These are phyloP conservation scores for Onygenales sp. DNA, from an alignment of 2,329 filamentous ascomycete species.

Conservation along the genomic window DNA sequence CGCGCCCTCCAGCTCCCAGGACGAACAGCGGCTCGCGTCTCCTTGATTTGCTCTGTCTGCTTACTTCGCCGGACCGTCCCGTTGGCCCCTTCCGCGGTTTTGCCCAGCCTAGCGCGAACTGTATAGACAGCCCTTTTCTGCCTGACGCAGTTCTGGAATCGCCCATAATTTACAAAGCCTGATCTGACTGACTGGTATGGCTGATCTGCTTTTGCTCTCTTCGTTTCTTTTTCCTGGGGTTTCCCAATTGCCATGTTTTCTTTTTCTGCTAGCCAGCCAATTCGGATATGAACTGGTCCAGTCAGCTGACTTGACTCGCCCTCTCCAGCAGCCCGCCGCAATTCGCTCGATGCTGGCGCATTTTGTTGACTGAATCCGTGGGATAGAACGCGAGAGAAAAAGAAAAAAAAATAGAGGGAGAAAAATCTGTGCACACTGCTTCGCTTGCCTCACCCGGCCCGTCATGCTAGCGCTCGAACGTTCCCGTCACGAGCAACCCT, in stretches of 20 bases:
- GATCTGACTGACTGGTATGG: neutral
- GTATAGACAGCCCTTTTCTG: neutral
- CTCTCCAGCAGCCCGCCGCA: neutral
- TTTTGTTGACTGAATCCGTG: neutral
- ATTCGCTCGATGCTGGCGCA: neutral
- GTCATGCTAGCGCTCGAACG: conserved; percentile 13
- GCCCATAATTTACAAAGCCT: neutral
- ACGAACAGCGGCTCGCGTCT: neutral
- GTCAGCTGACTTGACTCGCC: conserved; percentile 4
- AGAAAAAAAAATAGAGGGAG: no score
- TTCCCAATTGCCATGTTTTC: neutral
- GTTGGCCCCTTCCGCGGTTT: neutral
- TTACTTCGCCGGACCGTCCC: conserved; percentile 2
- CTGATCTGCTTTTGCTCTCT: neutral
- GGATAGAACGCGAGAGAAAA: neutral
- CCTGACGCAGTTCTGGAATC: neutral
- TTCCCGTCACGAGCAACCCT: conserved; percentile 9
- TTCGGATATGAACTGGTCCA: conserved; percentile 2
- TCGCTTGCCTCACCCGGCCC: neutral
- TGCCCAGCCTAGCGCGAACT: neutral
- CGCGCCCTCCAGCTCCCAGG: neutral
- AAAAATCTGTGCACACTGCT: neutral
- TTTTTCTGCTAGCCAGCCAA: neutral
- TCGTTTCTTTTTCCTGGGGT: neutral
- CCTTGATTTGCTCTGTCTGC: neutral